Base-by-base conservation (phyloP, 176 grass and related monocot genomes). In the Bothriochloa decipiens region DNA sequence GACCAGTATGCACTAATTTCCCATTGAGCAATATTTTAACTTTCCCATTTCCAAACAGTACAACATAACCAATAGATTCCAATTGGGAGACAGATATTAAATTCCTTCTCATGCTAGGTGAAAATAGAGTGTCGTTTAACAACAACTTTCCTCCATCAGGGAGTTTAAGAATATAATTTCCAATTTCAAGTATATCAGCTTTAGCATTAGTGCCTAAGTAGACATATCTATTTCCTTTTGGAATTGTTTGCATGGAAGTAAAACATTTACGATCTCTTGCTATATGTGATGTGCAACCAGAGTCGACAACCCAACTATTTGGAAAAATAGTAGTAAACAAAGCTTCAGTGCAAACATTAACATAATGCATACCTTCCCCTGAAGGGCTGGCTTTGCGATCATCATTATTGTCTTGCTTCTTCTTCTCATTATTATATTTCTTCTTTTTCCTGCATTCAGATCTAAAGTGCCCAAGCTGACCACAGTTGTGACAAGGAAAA, bases 331-430 rank as follows among this genome's bases (percentile, higher is more conserved):
- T 43, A 22, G 50, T 72, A 82, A 72, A 72, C 3, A 82, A 72
- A 18, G 6, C 72, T 70, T 58, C n/a, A 20, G 35, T 82, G 33
- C 66, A 82, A 42, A 71, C 66, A 81, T 58, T 57, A 82, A 46
- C 1, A 72, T 22, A 3, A 5, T 18, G 23, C 5, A 45, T 72
- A 72, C 52, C 68, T 39, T 39, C 8, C 40, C 3, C 16, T 5
- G 36, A 20, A 43, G 22, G 18, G 12, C 32, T 35, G 46, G 17
- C 27, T 33, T 35, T 75, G 20, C 10, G 15, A 32, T 55, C 9
- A 29, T 74, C 27, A 3, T 18, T 9, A 36, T 75, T 57, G 9
- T 36, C 32, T 3, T 76, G 29, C 4, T 58, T 58, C 29, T 36
- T 76, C 13, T 76, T 32, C 4, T 75, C 45, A 75, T 75, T 58